Evolutionary conservation across 352 stramenopile species (phyloP), one percentile per base, ranked within the genome.

Genomic region (Pythium vanterpoolii): DNA sequence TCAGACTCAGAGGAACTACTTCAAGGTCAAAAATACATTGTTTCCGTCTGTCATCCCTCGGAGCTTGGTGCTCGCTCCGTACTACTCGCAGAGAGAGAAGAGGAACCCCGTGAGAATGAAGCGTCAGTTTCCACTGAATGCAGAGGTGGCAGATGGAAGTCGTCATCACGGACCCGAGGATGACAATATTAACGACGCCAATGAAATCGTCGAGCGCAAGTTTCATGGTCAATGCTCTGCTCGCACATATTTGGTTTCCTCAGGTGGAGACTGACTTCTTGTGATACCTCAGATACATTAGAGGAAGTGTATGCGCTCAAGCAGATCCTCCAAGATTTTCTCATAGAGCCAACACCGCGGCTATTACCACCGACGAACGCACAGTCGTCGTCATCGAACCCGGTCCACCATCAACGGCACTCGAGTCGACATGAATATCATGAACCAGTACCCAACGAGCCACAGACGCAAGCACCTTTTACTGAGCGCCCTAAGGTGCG

Each of bases 231-330:
- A 8, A 59, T 30, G 34, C 7, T n/a, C n/a, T n/a, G n/a, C n/a
- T n/a, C n/a, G n/a, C n/a, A n/a, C n/a, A n/a, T n/a, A n/a, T n/a
- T n/a, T 6, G 16, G 6, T 56, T 18, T 3, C 27, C 30, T 31
- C 30, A 8, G 9, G n/a, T n/a, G n/a, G 34, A 21, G 2, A 43
- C 23, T 51, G 30, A 27, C 14, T 21, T 43, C 3, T 28, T 13
- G 27, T 10, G 13, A 19, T 18, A 8, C 13, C 31, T 6, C 28
- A 90, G 80, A 69, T 21, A 75, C 76, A n/a, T 58, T 73, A 3
- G 73, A 87, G 28, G 74, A 90, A 60, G 72, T 90, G 28, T 48
- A 81, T 42, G 71, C 75, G 14, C 65, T 90, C 26, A 85, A 85
- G 64, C 42, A 71, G 16, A 72, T 86, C 21, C 60, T 86, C 6